A percentile compares a stretch with the other conserved stretches of the same genome.
phyloP scores from a whole-genome alignment of 1,284 basidiomycete genomes.

The Trichosporon ovoides region DNA sequence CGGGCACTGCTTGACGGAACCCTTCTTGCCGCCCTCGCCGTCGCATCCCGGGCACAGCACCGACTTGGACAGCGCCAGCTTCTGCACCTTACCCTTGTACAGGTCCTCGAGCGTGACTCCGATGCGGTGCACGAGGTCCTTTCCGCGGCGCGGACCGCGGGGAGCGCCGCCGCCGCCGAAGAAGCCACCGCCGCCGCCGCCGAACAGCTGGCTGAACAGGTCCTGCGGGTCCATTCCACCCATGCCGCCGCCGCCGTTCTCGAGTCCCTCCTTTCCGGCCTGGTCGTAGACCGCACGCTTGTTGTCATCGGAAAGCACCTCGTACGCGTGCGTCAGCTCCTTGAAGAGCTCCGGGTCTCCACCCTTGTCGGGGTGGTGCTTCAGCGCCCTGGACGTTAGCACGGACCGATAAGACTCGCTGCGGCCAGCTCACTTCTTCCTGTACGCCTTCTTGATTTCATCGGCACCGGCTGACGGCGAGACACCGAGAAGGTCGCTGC shows the following conservation, averaged over 20 bases:
- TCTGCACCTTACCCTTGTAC: slow-evolving; percentile 97
- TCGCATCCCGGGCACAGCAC: slow-evolving; percentile 89
- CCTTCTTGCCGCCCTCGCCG: slow-evolving; percentile 96
- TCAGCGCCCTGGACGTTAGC: slow-evolving; percentile 62
- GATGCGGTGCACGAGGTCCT: slow-evolving; percentile 96
- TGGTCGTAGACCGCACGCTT: slow-evolving; percentile 84
- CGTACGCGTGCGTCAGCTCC: slow-evolving; percentile 93
- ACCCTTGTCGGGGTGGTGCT: slow-evolving; percentile 92
- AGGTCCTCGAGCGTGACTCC: slow-evolving; percentile 94
- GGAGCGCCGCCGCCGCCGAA: slow-evolving; percentile 58
- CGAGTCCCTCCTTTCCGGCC: slow-evolving; percentile 88
- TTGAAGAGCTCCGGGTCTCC: slow-evolving; percentile 97
- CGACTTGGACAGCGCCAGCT: slow-evolving; percentile 94
- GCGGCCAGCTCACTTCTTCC: slow-evolving; percentile 65
- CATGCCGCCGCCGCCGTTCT: slow-evolving; percentile 62
- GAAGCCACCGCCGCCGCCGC: slow-evolving; percentile 60
- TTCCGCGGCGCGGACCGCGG: slow-evolving; percentile 88
- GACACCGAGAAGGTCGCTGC: slow-evolving; percentile 70
- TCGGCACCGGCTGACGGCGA: slow-evolving; percentile 67
- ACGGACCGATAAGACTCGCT: neutral
- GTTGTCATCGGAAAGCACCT: slow-evolving; percentile 84
- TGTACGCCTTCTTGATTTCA: slow-evolving; percentile 90
- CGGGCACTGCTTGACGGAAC: slow-evolving; percentile 76
- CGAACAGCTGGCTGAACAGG: slow-evolving; percentile 96
- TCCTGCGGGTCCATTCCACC: slow-evolving; percentile 96